Conservation (phyloP, 1,139 yeast species). For the Magnusiomyces paraingens region DNA sequence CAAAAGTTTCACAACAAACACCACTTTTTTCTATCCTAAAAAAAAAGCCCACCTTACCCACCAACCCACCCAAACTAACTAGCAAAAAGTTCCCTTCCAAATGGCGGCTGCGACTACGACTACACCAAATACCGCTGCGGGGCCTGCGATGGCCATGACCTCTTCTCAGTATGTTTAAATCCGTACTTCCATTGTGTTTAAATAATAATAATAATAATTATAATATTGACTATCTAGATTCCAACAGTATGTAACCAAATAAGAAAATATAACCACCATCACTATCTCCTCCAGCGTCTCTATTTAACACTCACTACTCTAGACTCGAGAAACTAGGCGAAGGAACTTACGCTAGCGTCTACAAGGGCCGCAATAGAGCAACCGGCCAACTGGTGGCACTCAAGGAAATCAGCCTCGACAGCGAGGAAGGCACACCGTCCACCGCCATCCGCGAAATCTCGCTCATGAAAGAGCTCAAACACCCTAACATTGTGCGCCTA, state of each 20-base stretch:
- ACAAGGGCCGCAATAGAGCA: constrained; percentile 86
- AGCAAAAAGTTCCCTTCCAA: too few relatives aligned
- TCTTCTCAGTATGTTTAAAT: constrained; percentile 24
- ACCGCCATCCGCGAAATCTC: constrained; percentile 97
- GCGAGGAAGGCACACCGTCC: constrained; percentile 97
- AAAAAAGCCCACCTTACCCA: too few relatives aligned
- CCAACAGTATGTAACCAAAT: constrained; percentile 18
- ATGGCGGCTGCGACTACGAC: too few relatives aligned
- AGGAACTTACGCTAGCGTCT: constrained; percentile 97
- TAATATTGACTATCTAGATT: constrained; percentile 18
- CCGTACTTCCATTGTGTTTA: not conserved
- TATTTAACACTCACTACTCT: constrained; percentile 17
- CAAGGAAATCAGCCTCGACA: constrained; percentile 88
- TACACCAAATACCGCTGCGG: too few relatives aligned
- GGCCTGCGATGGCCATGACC: constrained; percentile 8
- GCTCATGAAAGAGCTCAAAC: constrained; percentile 90
- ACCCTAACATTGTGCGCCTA: constrained; percentile 85
- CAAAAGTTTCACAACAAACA: too few relatives aligned
- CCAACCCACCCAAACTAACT: too few relatives aligned
- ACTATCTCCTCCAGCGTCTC: not conserved
- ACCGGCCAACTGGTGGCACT: constrained; percentile 92
- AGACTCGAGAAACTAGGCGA: constrained; percentile 86
- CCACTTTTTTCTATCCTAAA: too few relatives aligned
- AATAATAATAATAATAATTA: not conserved
- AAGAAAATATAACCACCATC: not conserved